These are phyloP conservation scores for Tylopilus sp. DNA, from an alignment of 1,284 basidiomycete genomes.

Conservation along the genomic window DNA sequence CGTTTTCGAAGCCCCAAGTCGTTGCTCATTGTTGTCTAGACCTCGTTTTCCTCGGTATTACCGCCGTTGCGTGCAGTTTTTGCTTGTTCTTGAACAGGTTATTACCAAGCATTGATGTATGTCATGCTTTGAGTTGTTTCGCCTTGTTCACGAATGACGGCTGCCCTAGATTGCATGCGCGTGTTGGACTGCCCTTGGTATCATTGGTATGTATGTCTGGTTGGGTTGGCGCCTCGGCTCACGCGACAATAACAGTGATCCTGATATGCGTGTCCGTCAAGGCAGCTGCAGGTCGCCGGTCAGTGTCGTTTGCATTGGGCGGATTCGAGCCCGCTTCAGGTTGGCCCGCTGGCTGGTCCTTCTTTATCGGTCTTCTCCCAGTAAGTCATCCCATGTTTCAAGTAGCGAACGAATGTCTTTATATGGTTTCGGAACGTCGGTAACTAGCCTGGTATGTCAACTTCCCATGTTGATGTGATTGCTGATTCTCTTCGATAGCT, in stretches of 20 bases:
- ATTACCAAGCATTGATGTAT: constrained; percentile 62
- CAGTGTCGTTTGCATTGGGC: constrained; percentile 59
- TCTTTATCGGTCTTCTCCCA: constrained; percentile 66
- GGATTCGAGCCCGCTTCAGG: constrained; percentile 64
- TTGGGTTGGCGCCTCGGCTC: constrained; percentile 1
- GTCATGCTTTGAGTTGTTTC: constrained; percentile 15
- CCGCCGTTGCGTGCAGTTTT: constrained; percentile 52
- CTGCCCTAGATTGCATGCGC: constrained; percentile 57
- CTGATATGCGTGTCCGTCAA: constrained; percentile 60
- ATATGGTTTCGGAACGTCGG: not conserved
- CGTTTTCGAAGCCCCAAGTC: not conserved
- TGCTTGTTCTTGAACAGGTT: constrained; percentile 61
- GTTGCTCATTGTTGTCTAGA: constrained; percentile 45
- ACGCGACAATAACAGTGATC: constrained; percentile 48
- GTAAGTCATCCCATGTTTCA: constrained; percentile 44
- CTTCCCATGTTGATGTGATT: not conserved
- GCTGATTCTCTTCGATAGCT: constrained; percentile 41
- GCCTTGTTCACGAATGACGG: not conserved
- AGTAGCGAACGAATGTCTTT: not conserved
- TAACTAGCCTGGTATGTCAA: constrained; percentile 48
- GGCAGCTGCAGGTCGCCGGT: constrained; percentile 58
- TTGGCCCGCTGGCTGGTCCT: constrained; percentile 68
- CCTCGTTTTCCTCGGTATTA: constrained; percentile 62
- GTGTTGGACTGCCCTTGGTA: constrained; percentile 63
- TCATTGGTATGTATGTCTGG: constrained; percentile 49